Evolutionary conservation across 148 eudicot genomes (phyloP).

Genomic region (Chenopodium berlandieri): DNA sequence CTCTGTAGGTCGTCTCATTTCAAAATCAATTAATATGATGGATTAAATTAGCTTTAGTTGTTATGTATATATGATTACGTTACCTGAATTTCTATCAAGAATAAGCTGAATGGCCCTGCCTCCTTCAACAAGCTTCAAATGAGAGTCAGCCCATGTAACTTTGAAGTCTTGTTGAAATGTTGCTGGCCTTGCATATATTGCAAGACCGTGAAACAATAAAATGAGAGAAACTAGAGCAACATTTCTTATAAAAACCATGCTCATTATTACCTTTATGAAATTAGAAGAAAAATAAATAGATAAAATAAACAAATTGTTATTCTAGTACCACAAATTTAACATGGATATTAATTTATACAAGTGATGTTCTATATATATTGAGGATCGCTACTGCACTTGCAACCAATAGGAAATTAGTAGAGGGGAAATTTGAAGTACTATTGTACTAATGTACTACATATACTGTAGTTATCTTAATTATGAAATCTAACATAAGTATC

Average conservation of each 20-base stretch:
- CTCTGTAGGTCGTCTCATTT: too few relatives aligned
- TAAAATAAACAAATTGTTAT: too few relatives aligned
- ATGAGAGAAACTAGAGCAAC: not conserved
- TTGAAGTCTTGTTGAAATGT: not conserved
- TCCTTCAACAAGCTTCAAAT: not conserved
- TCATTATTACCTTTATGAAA: too few relatives aligned
- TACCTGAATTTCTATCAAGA: not conserved
- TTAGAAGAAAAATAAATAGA: too few relatives aligned
- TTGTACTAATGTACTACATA: too few relatives aligned
- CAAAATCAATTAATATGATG: too few relatives aligned
- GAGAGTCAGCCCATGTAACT: not conserved
- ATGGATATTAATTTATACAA: not conserved
- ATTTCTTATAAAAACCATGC: not conserved
- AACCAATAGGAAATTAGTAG: not conserved
- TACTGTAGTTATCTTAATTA: too few relatives aligned
- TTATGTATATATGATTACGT: not conserved
- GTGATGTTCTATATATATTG: not conserved
- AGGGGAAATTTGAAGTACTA: not conserved
- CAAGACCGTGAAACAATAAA: not conserved
- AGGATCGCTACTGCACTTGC: not conserved
- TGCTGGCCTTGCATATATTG: not conserved
- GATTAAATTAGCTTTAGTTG: too few relatives aligned
- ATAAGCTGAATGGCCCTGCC: not conserved
- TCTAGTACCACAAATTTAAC: not conserved
- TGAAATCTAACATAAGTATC: not conserved